These are phyloP conservation scores for Dendrobium chrysotoxum DNA, from an alignment of 106 monocot genomes.

Conservation along the genomic window DNA sequence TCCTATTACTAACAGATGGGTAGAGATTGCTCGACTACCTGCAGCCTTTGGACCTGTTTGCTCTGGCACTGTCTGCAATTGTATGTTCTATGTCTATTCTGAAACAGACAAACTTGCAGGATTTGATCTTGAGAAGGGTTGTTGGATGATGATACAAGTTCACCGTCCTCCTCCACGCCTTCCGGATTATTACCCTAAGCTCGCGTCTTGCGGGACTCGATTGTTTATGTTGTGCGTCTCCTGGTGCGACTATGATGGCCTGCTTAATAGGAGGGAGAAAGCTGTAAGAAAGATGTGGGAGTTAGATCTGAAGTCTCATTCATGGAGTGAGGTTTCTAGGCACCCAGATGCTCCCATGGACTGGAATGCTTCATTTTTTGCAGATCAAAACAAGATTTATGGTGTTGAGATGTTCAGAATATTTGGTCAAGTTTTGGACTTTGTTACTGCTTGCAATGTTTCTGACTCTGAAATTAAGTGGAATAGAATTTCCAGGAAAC, in stretches of 20 bases:
- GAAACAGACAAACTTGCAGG: slow-evolving; percentile 52
- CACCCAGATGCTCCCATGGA: slow-evolving; percentile 99
- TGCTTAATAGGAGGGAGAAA: slow-evolving; percentile 33
- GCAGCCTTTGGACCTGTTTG: slow-evolving; percentile 57
- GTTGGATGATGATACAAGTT: slow-evolving; percentile 55
- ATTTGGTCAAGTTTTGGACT: slow-evolving; percentile 75
- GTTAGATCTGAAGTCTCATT: slow-evolving; percentile 24
- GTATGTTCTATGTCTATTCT: slow-evolving; percentile 59
- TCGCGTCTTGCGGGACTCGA: slow-evolving; percentile 48
- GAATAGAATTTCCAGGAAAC: slow-evolving; percentile 51
- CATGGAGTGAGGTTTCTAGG: slow-evolving; percentile 57
- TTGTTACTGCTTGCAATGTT: slow-evolving; percentile 63
- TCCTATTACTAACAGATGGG: slow-evolving; percentile 51
- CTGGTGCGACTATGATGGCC: slow-evolving; percentile 46
- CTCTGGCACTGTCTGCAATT: slow-evolving; percentile 55
- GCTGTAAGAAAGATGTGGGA: slow-evolving; percentile 80
- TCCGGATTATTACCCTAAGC: slow-evolving; percentile 48
- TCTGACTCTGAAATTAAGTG: slow-evolving; percentile 34
- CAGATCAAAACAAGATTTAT: slow-evolving; percentile 48
- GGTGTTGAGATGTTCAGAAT: slow-evolving; percentile 82
- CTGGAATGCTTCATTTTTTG: slow-evolving; percentile 42
- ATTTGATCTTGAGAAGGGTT: slow-evolving; percentile 53
- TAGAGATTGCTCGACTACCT: slow-evolving; percentile 51
- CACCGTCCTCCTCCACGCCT: slow-evolving; percentile 37
- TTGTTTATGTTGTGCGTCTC: slow-evolving; percentile 75